These are phyloP conservation scores for Tylopilus plumbeoviolaceoides DNA, from an alignment of 768 basidiomycete species.

Conservation along the genomic window DNA sequence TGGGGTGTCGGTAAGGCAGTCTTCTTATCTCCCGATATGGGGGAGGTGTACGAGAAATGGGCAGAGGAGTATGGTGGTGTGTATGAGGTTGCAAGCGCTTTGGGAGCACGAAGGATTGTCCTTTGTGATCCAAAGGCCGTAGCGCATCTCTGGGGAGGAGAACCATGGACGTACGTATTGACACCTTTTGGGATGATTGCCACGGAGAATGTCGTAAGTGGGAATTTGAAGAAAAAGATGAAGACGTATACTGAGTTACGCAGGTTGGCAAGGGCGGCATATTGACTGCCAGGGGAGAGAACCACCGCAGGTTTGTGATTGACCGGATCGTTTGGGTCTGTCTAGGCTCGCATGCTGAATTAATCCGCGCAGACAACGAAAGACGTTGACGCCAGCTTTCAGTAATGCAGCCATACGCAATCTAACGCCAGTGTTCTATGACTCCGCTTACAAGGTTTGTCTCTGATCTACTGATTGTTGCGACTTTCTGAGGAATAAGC, in stretches of 20 bases:
- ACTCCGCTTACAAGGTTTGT: slow-evolving; percentile 41
- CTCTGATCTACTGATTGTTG: neutral
- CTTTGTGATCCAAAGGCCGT: slow-evolving; percentile 49
- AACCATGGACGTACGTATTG: slow-evolving; percentile 37
- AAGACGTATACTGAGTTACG: neutral
- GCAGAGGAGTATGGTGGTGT: slow-evolving; percentile 44
- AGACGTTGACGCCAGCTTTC: slow-evolving; percentile 38
- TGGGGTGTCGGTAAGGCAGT: slow-evolving; percentile 12
- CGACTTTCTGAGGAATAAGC: neutral
- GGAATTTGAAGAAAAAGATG: neutral
- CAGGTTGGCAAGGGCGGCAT: slow-evolving; percentile 36
- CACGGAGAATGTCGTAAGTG: slow-evolving; percentile 25
- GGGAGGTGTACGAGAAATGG: slow-evolving; percentile 43
- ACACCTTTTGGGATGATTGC: slow-evolving; percentile 18
- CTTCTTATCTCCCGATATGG: slow-evolving; percentile 21
- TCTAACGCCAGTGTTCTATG: slow-evolving; percentile 36
- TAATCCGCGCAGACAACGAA: slow-evolving; percentile 30
- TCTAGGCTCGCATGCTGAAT: slow-evolving; percentile 10
- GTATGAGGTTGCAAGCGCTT: slow-evolving; percentile 35
- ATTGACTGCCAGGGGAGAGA: slow-evolving; percentile 40
- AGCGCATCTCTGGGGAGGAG: slow-evolving; percentile 46
- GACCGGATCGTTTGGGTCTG: slow-evolving; percentile 8
- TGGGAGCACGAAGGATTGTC: slow-evolving; percentile 35
- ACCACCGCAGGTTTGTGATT: slow-evolving; percentile 35
- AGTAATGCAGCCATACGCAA: slow-evolving; percentile 38